Evolutionary conservation across 2,329 filamentous ascomycete species (phyloP).

Genomic region (Ceratocystis colombiana): DNA sequence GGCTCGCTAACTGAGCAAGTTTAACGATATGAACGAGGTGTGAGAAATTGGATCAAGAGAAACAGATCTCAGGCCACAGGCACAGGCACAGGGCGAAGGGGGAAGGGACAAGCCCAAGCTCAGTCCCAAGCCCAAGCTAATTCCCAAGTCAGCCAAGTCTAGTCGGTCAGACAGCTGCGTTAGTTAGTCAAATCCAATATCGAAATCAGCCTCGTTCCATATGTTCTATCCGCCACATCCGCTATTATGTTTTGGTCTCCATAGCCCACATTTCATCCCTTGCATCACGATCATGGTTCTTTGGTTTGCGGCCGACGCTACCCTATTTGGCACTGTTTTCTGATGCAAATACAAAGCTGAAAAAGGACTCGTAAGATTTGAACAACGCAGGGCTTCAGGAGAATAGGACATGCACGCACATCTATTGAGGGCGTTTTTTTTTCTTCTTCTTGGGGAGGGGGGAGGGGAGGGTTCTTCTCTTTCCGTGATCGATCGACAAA

Average conservation of each 20-base stretch:
- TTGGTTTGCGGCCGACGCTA: neutral
- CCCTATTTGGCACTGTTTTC: neutral
- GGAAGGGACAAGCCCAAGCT: neutral
- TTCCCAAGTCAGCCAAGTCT: neutral
- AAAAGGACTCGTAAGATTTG: conserved; percentile 9
- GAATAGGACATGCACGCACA: neutral
- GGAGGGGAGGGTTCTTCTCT: neutral
- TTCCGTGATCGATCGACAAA: conserved; percentile 10
- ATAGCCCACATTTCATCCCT: neutral
- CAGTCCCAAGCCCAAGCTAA: neutral
- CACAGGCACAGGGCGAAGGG: neutral
- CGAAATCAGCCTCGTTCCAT: conserved; percentile 1
- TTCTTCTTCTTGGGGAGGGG: neutral
- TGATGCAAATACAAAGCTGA: conserved; percentile 6
- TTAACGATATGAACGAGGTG: neutral
- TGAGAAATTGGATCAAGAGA: conserved; percentile 6
- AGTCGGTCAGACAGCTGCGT: neutral
- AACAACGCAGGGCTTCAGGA: neutral
- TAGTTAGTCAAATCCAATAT: no score
- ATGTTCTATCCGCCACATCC: neutral
- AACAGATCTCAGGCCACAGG: neutral
- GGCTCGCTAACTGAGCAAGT: neutral
- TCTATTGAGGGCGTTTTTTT: neutral
- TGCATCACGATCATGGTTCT: conserved; percentile 8
- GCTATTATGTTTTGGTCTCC: neutral